Evolutionary conservation across 2,329 filamentous ascomycete species (phyloP), one percentile per base, ranked within the genome.

Genomic region (Fusarium guadeloupense): DNA sequence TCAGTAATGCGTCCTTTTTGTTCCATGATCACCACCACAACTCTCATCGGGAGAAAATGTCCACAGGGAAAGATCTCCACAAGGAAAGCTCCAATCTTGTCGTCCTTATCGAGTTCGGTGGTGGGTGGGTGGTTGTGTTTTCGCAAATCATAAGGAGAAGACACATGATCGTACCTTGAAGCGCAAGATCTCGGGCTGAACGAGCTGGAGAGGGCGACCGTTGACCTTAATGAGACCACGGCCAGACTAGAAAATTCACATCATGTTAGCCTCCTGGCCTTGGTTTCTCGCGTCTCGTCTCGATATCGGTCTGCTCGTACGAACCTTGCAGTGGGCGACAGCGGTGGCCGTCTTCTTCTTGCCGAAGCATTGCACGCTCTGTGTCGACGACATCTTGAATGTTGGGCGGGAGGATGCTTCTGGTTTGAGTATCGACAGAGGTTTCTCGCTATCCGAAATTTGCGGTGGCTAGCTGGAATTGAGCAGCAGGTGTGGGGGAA

Each of bases 311-410:
- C 21, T 47, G 20, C 47, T 12, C 19, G 51, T 34, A 77, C 83
- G 80, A 85, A 91, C 89, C 89, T 94, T 93, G 90, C 91, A 94
- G 85, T 94, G 91, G 81, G 92, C 92, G 83, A 96, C 92, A 77
- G 89, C 89, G 69, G 89, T 91, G 75, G 92, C 92, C 78, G 88
- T 93, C 87, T 91, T 92, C 88, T 93, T 93, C 90, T 97, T 97
- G 89, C 93, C 93, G 91, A 98, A 97, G 91, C 93, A 97, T 88
- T 97, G 93, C 76, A 93, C 90, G 82, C 87, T 90, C 83, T 91
- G 89, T 74, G 85, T 83, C 76, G 85, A 81, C 77, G 88, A 89
- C 88, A 92, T 92, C 69, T 71, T 71, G 49, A 62, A 61, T 62
- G 61, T 58, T 66, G 69, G 67, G 65, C 63, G 66, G 52, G 58